These are phyloP conservation scores for Tolypocladium album DNA, from an alignment of 2,329 filamentous ascomycete species.

Conservation along the genomic window DNA sequence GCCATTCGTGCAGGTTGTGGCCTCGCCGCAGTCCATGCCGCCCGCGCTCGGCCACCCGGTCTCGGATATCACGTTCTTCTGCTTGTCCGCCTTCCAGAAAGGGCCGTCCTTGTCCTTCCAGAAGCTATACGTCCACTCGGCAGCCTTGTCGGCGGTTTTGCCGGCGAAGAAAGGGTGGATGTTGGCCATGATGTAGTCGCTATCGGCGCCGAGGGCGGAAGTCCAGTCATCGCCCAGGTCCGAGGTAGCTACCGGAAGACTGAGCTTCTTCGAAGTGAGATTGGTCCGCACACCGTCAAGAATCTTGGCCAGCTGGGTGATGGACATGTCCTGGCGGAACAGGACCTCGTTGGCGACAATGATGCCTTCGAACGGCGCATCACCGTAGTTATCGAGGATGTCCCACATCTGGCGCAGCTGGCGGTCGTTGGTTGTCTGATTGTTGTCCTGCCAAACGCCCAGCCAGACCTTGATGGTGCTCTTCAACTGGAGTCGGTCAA, in stretches of 20 bases:
- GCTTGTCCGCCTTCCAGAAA: constrained; percentile 50
- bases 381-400: constrained; percentile 60
- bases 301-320: constrained; percentile 49
- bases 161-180: constrained; percentile 95
- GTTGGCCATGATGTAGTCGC: constrained; percentile 91
- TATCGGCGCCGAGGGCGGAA: constrained; percentile 51
- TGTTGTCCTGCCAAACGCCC: constrained; percentile 84
- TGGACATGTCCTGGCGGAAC: constrained; percentile 65
- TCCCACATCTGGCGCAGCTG: constrained; percentile 79
- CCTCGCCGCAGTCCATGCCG: constrained; percentile 62
- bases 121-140: constrained; percentile 74
- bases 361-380: constrained; percentile 64
- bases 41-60: constrained; percentile 84
- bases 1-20: constrained; percentile 35
- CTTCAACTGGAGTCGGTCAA: constrained; percentile 62
- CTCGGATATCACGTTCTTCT: constrained; percentile 75
- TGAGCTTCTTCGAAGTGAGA: constrained; percentile 53
- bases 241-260: constrained; percentile 72
- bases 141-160: constrained; percentile 54
- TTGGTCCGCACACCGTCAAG: constrained; percentile 62
- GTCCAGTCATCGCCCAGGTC: constrained; percentile 89
- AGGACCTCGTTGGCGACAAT: constrained; percentile 76
- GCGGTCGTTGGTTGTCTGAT: constrained; percentile 71
- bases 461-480: constrained; percentile 79
- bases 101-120: constrained; percentile 60